Evolutionary conservation across 495 filamentous ascomycete species (phyloP), one percentile per base, ranked within the genome.

Genomic region (Hypoxylon fragiforme): DNA sequence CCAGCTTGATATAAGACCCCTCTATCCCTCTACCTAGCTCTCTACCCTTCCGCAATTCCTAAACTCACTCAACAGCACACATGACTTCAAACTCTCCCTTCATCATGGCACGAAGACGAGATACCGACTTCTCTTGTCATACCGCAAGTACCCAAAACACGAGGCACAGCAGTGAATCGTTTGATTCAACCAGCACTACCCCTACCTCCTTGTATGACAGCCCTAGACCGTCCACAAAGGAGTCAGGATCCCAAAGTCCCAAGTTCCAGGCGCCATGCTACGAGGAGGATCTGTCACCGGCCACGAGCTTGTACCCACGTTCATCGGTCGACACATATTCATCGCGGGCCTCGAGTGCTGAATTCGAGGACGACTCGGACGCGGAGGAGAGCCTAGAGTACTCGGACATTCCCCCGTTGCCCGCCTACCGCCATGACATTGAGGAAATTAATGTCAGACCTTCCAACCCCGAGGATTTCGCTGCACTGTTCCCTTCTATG

Each of bases 401-500:
- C 44, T 71, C 76, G 48, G 65, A 70, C 56, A 76, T 75, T 35
- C 75, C 72, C 28, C 72, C 71, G 1, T 63, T 90, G 22, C 84
- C 85, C 7, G 78, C 83, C 18, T 84, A 87, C 60, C 68, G 70
- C 19, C 75, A 81, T 36, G 85, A 86, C 18, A 68, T 79, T 32
- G 77, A 82, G 56, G 77, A 84, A 35, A 72, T 83, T 44, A 80
- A 85, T 51, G 83, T 85, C 9, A 75, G 89, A 12, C 77, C 88
- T 3, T 89, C 92, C 5, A 94, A 84, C 19, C 87, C 94, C 9
- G 76, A 85, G 13, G 87, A 91, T 44, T 98, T 98, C 66, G 88
- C 88, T 30, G 80, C 85, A 51, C 81, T 92, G 57, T 98, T 96
- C 69, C 92, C 94, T 8, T 92, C 92, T 7, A 77, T 85, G 22